phyloP scores from a whole-genome alignment of 1,139 yeast species.

The Candida sanyaensis region DNA sequence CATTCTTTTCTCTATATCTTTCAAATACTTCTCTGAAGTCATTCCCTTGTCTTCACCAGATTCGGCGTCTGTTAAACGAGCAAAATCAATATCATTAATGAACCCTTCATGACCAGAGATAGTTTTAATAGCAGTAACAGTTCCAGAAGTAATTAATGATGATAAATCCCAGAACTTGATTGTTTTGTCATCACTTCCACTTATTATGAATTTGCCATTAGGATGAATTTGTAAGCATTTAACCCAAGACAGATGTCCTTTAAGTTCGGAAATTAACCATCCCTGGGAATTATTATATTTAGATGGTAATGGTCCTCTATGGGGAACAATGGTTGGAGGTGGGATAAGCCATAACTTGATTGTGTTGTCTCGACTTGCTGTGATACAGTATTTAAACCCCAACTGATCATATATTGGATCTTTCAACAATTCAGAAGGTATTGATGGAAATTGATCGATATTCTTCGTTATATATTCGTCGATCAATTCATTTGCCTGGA shows the following conservation, averaged over 20 bases:
- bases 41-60: conserved; percentile 7
- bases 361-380: conserved; percentile 81
- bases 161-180: conserved; percentile 79
- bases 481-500: conserved; percentile 44
- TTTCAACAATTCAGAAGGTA: conserved; percentile 32
- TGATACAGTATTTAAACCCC: conserved; percentile 69
- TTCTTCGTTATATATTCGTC: conserved; percentile 48
- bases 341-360: conserved; percentile 79
- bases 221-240: conserved; percentile 73
- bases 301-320: conserved; percentile 59
- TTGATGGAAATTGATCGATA: conserved; percentile 30
- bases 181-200: conserved; percentile 79
- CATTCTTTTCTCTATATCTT: conserved; percentile 43
- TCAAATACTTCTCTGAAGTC: conserved; percentile 19
- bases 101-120: conserved; percentile 74
- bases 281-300: conserved; percentile 57
- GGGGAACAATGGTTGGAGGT: conserved; percentile 53
- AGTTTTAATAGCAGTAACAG: conserved; percentile 50
- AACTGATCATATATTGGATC: conserved; percentile 35
- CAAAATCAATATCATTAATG: conserved; percentile 66
- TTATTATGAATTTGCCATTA: conserved; percentile 66
- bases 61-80: conserved; percentile 33
- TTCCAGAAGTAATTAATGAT: conserved; percentile 42
- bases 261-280: conserved; percentile 51
- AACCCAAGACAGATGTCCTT: conserved; percentile 90